Evolutionary conservation across 495 filamentous ascomycete species (phyloP).

Genomic region (Monascus purpureus): DNA sequence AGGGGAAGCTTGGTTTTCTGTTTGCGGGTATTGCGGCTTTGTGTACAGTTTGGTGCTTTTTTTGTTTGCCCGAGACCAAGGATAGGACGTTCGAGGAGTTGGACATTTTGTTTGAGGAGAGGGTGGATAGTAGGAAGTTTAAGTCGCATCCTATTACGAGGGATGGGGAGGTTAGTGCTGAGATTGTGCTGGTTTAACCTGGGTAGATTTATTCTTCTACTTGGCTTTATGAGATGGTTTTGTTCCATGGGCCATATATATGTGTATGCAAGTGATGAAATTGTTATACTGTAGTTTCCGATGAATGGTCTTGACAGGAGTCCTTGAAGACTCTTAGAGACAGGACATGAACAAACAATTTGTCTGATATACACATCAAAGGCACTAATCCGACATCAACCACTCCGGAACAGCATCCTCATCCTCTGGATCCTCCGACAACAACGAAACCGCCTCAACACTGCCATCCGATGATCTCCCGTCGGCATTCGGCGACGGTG

Average conservation of each 20-base stretch:
- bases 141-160: too few species aligned
- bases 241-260: too few species aligned
- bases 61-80: slow-evolving; percentile 47
- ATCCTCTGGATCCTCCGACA: slow-evolving; percentile 53
- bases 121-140: slow-evolving; percentile 26
- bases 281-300: too few species aligned
- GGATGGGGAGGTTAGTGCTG: too few species aligned
- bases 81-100: slow-evolving; percentile 49
- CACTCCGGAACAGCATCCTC: slow-evolving; percentile 56
- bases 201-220: too few species aligned
- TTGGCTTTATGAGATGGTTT: too few species aligned
- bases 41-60: slow-evolving; percentile 32
- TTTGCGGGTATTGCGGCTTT: slow-evolving; percentile 40
- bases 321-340: too few species aligned
- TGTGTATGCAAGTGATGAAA: too few species aligned
- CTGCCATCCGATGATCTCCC: slow-evolving; percentile 17
- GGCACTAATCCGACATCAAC: slow-evolving; percentile 31
- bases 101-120: slow-evolving; percentile 34
- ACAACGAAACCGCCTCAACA: slow-evolving; percentile 28
- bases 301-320: too few species aligned
- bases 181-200: too few species aligned
- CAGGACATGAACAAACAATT: too few species aligned
- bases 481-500: slow-evolving; percentile 3
- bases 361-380: too few species aligned
- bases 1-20: slow-evolving; percentile 55